A percentile compares a stretch with the other conserved stretches of the same genome.
Conservation (phyloP, 257 asterid species). For the Nicotiana obtusifolia region DNA sequence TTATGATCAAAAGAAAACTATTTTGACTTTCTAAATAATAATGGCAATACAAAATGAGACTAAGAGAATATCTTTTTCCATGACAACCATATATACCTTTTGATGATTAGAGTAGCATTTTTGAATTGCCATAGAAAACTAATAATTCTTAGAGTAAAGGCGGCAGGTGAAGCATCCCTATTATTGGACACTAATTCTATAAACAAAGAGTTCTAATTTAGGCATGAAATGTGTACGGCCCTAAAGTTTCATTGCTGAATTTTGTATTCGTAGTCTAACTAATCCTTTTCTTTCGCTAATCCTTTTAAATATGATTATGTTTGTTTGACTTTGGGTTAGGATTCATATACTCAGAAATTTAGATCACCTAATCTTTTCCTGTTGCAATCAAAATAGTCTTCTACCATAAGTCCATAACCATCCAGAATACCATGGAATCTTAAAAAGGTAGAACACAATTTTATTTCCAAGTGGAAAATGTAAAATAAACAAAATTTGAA, state of each 20-base stretch:
- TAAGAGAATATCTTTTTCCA: background rate
- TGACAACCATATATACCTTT: background rate
- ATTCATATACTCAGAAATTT: background rate
- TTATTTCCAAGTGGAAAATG: background rate
- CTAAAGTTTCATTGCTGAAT: background rate
- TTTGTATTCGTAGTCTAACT: background rate
- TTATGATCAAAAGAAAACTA: background rate
- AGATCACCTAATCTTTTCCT: background rate
- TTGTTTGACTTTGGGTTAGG: background rate
- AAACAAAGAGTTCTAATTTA: background rate
- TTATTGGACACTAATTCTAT: background rate
- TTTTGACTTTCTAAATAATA: background rate
- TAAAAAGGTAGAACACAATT: background rate
- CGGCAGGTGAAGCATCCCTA: background rate
- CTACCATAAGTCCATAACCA: background rate
- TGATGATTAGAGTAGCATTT: background rate
- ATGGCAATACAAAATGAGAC: background rate
- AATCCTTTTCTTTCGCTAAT: background rate
- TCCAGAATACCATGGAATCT: background rate
- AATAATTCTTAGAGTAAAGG: background rate
- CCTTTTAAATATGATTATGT: too few species aligned
- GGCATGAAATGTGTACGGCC: background rate
- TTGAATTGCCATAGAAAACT: background rate
- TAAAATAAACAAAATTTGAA: background rate
- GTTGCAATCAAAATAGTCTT: background rate